Base-by-base conservation (phyloP, 2,329 filamentous ascomycete species). In the Metarhizium sp. region DNA sequence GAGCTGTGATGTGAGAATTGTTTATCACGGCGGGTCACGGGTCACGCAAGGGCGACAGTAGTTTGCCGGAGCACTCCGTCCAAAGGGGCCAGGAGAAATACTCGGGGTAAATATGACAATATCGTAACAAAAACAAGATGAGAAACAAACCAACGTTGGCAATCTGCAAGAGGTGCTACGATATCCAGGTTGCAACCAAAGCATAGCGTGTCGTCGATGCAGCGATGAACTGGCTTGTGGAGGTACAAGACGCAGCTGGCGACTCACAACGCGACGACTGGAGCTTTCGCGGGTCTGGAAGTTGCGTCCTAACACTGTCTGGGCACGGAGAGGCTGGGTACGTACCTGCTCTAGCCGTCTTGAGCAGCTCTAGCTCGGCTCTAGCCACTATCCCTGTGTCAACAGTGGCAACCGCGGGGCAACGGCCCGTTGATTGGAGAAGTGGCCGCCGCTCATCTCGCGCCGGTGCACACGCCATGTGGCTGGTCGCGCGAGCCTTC, bases 361-460 rank as follows among this genome's bases (percentile, higher is more conserved):
- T 57, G 30, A 52, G 30, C 45, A 48, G 20, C 25, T 30, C 45
- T 30, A 30, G 45, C 45, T 30, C 20, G 18, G 20, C 45, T 29
- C 20, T 16, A 50, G 46, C 51, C 57, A 59, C 57, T 51, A 56
- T 58, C 58, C 50, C 61, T 59, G 62, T 52, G 59, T 79, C 75
- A 80, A 80, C 76, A 81, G 60, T 69, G 66, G 73, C 77, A 81
- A 82, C 79, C 65, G 69, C 78, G 61, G 69, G 63, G 79, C 80
- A 85, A 85, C 82, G 66, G 64, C 14, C 4, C 43, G 62, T 29
- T 68, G 54, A 79, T 80, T 80, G 77, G 78, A 57, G 57, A 25
- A 34, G 6, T 1, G 13, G 54, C 45, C 58, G 57, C 61, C 53
- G 59, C 58, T 51, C 59, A 53, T 32, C 49, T 51, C 59, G 59